Conservation (phyloP, 148 eudicot genomes). For the Rhododendron ferrugineum region DNA sequence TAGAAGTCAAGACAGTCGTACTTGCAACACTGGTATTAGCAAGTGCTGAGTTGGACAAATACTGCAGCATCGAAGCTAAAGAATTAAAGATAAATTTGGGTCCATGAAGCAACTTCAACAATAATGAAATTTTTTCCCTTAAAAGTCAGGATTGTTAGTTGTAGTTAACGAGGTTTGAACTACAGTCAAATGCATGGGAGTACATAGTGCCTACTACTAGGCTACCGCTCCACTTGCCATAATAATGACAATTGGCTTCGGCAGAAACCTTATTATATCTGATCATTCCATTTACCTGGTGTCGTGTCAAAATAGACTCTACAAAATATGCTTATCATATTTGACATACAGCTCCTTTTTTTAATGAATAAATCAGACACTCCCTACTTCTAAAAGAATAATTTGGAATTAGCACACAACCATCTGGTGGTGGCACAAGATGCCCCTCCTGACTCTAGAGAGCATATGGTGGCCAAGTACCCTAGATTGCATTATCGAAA, state of each 20-base stretch:
- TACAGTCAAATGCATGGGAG: no score
- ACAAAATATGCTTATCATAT: not conserved
- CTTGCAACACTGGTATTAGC: slow-evolving; percentile 49
- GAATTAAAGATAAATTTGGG: not conserved
- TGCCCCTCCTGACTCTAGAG: not conserved
- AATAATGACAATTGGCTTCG: not conserved
- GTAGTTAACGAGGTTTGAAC: no score
- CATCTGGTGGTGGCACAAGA: not conserved
- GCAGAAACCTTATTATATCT: not conserved
- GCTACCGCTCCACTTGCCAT: no score
- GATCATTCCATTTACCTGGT: not conserved
- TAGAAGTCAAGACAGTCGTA: slow-evolving; percentile 37
- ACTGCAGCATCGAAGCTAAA: slow-evolving; percentile 24
- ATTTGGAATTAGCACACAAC: not conserved
- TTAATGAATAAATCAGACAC: not conserved
- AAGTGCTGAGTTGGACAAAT: slow-evolving; percentile 36
- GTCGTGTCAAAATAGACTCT: not conserved
- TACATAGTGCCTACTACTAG: no score
- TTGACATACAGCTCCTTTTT: not conserved
- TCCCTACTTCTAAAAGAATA: not conserved
- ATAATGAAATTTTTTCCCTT: no score
- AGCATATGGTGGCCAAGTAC: not conserved
- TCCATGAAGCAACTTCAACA: not conserved
- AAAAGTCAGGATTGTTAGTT: no score
- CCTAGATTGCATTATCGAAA: not conserved